Percentiles rank a stretch among this genome's conserved stretches.
These are phyloP conservation scores for Lipomyces oligophaga DNA, from an alignment of 805 yeast genomes.

Conservation along the genomic window DNA sequence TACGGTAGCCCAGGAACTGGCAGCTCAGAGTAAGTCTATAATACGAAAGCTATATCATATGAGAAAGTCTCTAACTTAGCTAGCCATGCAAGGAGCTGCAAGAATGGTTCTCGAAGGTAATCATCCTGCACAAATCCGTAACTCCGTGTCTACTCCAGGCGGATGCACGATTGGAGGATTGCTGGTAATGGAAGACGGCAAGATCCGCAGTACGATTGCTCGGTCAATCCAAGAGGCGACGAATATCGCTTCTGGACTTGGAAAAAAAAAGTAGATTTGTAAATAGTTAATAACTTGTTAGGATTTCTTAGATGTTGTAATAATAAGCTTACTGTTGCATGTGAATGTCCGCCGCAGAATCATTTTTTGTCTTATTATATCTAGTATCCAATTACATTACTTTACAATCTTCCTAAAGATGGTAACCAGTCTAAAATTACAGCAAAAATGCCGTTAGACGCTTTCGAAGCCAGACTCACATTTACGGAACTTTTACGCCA, in stretches of 20 bases:
- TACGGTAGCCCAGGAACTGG: conserved; percentile 75
- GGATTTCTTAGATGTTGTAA: too few species aligned
- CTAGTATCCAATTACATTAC: too few species aligned
- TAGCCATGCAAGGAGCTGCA: conserved; percentile 62
- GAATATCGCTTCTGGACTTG: conserved; percentile 39
- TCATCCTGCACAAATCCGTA: conserved; percentile 85
- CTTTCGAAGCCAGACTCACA: conserved; percentile 79
- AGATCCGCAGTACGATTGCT: conserved; percentile 81
- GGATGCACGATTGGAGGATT: conserved; percentile 97
- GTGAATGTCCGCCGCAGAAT: too few species aligned
- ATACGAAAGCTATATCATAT: neutral
- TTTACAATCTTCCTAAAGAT: neutral
- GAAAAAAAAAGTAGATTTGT: conserved; percentile 27
- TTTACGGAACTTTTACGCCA: conserved; percentile 62
- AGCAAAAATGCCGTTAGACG: conserved; percentile 52
- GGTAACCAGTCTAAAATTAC: neutral
- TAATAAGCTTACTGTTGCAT: too few species aligned
- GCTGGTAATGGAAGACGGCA: conserved; percentile 85
- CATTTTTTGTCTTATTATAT: too few species aligned
- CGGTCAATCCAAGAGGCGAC: conserved; percentile 91
- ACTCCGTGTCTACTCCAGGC: conserved; percentile 92
- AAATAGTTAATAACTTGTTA: too few species aligned
- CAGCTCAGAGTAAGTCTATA: conserved; percentile 79
- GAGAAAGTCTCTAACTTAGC: neutral
- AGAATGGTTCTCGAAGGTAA: conserved; percentile 77